Conservation (phyloP, 495 filamentous ascomycete genomes). For the Penicillium flavigenum region DNA sequence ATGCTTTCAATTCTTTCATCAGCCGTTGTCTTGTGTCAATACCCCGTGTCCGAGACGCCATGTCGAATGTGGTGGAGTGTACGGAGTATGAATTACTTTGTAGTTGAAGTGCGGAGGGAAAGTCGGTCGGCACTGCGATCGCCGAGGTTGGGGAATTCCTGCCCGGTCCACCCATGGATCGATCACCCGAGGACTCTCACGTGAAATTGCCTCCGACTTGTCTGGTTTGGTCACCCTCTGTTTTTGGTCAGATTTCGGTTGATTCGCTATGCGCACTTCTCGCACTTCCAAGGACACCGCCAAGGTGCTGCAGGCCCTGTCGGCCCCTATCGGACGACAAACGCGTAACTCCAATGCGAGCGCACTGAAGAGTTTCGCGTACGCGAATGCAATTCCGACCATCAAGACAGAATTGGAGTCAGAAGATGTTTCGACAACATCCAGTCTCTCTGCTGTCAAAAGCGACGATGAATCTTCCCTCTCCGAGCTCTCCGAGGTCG, state of each 20-base stretch:
- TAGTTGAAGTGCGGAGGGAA: constrained; percentile 3
- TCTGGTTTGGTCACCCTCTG: background rate
- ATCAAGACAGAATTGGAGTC: constrained; percentile 21
- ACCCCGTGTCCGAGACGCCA: constrained; percentile 31
- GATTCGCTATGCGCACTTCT: constrained; percentile 57
- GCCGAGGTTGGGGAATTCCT: constrained; percentile 11
- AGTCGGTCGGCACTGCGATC: constrained; percentile 9
- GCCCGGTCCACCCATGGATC: constrained; percentile 12
- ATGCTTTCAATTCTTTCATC: constrained; percentile 63
- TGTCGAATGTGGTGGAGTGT: constrained; percentile 12
- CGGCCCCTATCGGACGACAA: constrained; percentile 40
- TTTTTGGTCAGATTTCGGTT: background rate
- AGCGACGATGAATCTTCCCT: constrained; percentile 43
- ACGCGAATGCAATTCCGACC: constrained; percentile 13
- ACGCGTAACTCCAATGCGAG: constrained; percentile 36
- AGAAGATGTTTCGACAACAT: constrained; percentile 11
- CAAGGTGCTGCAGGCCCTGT: constrained; percentile 49
- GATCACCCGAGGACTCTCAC: constrained; percentile 14
- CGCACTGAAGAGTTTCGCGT: constrained; percentile 34
- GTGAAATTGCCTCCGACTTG: constrained; percentile 20
- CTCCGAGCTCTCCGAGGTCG: constrained; percentile 45
- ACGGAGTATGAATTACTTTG: background rate
- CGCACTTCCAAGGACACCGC: constrained; percentile 58
- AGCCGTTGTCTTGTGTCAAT: constrained; percentile 56
- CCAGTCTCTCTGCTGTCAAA: constrained; percentile 6